Percentiles rank a stretch among this genome's conserved stretches.
These are phyloP conservation scores for Glonium stellatum DNA, from an alignment of 495 filamentous ascomycete species.

Conservation along the genomic window DNA sequence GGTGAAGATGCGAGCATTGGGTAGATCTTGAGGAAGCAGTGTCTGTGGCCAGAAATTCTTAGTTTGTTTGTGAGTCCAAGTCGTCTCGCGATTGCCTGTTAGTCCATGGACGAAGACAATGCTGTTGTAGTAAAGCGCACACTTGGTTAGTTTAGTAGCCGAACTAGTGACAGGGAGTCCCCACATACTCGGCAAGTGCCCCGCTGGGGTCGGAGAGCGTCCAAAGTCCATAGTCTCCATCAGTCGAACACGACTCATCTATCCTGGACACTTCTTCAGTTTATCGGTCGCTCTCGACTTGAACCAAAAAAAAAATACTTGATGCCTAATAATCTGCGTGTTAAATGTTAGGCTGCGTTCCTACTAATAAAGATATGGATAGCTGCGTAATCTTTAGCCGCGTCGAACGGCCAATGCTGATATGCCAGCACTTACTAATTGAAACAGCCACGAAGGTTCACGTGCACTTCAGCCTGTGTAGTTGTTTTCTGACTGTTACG, in stretches of 20 bases:
- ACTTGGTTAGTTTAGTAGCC: background rate
- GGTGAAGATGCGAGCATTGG: constrained; percentile 12
- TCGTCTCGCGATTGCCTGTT: constrained; percentile 16
- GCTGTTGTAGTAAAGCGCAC: constrained; percentile 5
- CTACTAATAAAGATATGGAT: too few species aligned
- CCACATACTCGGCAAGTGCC: background rate
- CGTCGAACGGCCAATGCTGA: too few species aligned
- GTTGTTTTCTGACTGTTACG: too few species aligned
- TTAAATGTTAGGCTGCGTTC: too few species aligned
- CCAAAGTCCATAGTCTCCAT: background rate
- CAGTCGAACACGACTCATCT: background rate
- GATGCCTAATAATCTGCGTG: too few species aligned
- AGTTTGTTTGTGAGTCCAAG: constrained; percentile 10
- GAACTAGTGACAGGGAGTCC: background rate
- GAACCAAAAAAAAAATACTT: too few species aligned
- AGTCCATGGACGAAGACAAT: constrained; percentile 22
- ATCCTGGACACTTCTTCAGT: too few species aligned
- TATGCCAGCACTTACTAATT: too few species aligned
- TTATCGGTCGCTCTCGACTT: too few species aligned
- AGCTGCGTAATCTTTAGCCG: too few species aligned
- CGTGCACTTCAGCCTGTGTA: too few species aligned
- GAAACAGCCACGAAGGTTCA: too few species aligned
- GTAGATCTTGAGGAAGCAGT: constrained; percentile 5
- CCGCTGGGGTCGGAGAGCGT: background rate
- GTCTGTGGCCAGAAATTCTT: constrained; percentile 9